Evolutionary conservation across 2,329 filamentous ascomycete genomes (phyloP).

Genomic region (Calonectria montana): DNA sequence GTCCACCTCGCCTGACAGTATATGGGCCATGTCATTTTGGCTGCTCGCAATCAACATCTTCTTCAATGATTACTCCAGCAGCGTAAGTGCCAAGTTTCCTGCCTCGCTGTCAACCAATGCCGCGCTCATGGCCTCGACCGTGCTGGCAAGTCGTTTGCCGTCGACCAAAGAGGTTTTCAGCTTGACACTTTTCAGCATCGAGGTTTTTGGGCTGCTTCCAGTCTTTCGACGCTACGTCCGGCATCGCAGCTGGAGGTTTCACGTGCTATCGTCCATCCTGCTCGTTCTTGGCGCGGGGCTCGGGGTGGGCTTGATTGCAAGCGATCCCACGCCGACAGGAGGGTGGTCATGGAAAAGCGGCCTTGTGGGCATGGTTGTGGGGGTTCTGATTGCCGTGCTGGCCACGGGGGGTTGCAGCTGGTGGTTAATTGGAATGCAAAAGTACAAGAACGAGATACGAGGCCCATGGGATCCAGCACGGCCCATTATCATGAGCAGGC

Average conservation of each 20-base stretch:
- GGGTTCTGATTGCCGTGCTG: constrained; percentile 78
- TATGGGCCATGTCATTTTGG: constrained; percentile 97
- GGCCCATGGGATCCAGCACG: constrained; percentile 97
- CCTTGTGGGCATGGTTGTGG: constrained; percentile 79
- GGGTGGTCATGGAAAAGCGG: constrained; percentile 65
- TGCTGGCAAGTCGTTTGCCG: constrained; percentile 88
- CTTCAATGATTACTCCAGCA: constrained; percentile 94
- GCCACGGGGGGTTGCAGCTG: constrained; percentile 95
- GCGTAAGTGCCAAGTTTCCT: constrained; percentile 71
- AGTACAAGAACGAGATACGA: constrained; percentile 99
- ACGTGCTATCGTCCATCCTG: constrained; percentile 79
- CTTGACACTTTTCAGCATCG: constrained; percentile 93
- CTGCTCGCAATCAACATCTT: constrained; percentile 95
- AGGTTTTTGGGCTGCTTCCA: constrained; percentile 97
- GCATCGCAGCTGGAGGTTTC: constrained; percentile 83
- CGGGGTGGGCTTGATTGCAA: constrained; percentile 75
- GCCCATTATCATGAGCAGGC: constrained; percentile 81
- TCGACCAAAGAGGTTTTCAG: constrained; percentile 95
- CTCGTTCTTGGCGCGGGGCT: constrained; percentile 84
- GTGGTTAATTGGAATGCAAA: constrained; percentile 97
- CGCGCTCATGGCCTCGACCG: constrained; percentile 94
- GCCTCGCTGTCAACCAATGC: constrained; percentile 91
- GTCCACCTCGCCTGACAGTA: constrained; percentile 92
- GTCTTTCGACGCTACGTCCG: constrained; percentile 92
- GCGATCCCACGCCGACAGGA: constrained; percentile 53